Base-by-base conservation (phyloP, 148 eudicot genomes). In the Suaeda aralocaspica region DNA sequence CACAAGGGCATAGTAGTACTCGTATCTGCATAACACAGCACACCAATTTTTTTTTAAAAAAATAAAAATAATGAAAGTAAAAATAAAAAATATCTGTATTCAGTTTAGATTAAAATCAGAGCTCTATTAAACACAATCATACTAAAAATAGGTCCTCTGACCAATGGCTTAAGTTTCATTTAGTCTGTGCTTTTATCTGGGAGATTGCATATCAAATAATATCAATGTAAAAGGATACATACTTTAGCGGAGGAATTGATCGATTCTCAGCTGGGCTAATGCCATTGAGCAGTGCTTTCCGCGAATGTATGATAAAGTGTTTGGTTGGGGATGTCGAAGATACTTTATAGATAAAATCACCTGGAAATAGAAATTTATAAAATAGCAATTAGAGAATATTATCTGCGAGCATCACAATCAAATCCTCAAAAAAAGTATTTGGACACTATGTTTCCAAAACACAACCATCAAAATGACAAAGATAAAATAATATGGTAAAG, bases 201-300 rank as follows among this genome's bases (percentile, higher is more conserved):
- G 16, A 18, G 28, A 45, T n/a, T 13, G 44, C 42, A 13, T 22
- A 28, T 50, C 16, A 34, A 51, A 33, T 26, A 57, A 41, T 28
- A 57, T 1, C 25, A 9, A 29, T 41, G 0, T 29, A 29, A 52
- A 19, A 13, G 22, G 18, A 19, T 66, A 72, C 96, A 50, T 91
- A 94, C 99, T 87, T 94, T 42, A 94, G 81, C 28, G 97, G 97
- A 78, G 99, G 99, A 70, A 94, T 87, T 68, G 82, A 77, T 77
- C 99, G 83, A 78, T 94, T 94, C 63, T 89, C 99, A 7, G 89
- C 87, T 33, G 99, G 99, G 78, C 93, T 94, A 58, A 94, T 84
- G 81, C 99, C 99, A 81, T 94, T 94, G 68, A 94, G 90, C 73
- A 94, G 82, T 59, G 97, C 99, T 81, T 94, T 94, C 74, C 99